phyloP scores from a whole-genome alignment of 495 filamentous ascomycete species.

The Opeltia flavorubescens region DNA sequence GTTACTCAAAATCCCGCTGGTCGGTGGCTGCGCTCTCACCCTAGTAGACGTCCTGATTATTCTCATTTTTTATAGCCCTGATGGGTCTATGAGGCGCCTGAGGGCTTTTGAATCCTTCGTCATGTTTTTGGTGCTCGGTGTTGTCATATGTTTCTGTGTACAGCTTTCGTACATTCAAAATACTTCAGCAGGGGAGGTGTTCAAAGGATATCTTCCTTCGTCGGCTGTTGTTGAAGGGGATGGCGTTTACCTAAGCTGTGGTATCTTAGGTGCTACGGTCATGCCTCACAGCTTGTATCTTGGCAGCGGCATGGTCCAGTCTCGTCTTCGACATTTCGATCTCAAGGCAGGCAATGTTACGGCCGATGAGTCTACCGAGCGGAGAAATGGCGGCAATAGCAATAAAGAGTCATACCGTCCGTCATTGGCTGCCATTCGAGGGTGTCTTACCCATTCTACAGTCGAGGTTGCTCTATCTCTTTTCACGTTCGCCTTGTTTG shows the following conservation, averaged over 20 bases:
- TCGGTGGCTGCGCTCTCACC: conserved; percentile 77
- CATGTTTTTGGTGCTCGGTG: conserved; percentile 61
- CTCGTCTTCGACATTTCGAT: conserved; percentile 70
- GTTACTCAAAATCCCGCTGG: conserved; percentile 63
- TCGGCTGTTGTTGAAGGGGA: conserved; percentile 53
- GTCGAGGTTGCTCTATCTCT: conserved; percentile 60
- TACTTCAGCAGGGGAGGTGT: conserved; percentile 59
- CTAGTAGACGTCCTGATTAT: conserved; percentile 76
- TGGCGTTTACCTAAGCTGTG: conserved; percentile 78
- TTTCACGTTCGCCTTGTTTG: conserved; percentile 88
- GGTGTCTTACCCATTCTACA: conserved; percentile 71
- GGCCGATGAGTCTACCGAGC: conserved; percentile 1
- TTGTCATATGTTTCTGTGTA: conserved; percentile 84
- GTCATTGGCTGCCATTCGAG: conserved; percentile 59
- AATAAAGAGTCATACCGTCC: conserved; percentile 57
- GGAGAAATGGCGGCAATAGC: conserved; percentile 11
- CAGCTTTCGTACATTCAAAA: conserved; percentile 59
- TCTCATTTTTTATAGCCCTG: conserved; percentile 70
- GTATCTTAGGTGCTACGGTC: conserved; percentile 84
- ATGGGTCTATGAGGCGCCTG: conserved; percentile 56
- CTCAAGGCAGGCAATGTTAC: conserved; percentile 41
- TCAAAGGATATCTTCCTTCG: conserved; percentile 73
- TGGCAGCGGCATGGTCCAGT: conserved; percentile 77
- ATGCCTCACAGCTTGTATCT: conserved; percentile 90
- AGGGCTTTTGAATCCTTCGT: conserved; percentile 74